Conservation (phyloP, 164 flowering plant species). For the Taxillus chinensis region DNA sequence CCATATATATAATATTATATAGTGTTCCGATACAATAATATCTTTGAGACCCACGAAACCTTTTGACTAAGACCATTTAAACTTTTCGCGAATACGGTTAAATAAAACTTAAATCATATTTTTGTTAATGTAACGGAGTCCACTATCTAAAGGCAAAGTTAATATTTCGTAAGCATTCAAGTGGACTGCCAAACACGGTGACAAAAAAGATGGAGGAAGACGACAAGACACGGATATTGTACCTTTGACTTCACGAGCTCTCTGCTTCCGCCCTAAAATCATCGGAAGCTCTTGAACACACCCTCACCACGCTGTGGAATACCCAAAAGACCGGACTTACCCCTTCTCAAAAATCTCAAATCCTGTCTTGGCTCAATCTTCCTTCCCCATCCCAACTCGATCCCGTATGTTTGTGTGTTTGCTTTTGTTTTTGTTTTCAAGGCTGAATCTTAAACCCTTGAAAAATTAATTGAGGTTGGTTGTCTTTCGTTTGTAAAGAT, state of each 20-base stretch:
- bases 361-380: conserved; percentile 33
- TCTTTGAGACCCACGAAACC: too few species aligned
- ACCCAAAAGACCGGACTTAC: conserved; percentile 37
- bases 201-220: neutral
- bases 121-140: too few species aligned
- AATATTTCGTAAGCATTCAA: too few species aligned
- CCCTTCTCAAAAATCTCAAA: conserved; percentile 21
- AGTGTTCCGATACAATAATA: too few species aligned
- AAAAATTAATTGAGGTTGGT: too few species aligned
- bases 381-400: conserved; percentile 27
- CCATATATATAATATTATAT: too few species aligned
- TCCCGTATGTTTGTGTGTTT: conserved; percentile 20
- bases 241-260: conserved; percentile 35
- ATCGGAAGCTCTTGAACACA: conserved; percentile 18
- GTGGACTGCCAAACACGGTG: too few species aligned
- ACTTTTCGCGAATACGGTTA: too few species aligned
- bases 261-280: conserved; percentile 12
- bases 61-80: too few species aligned
- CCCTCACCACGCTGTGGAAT: conserved; percentile 31
- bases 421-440: neutral
- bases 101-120: too few species aligned
- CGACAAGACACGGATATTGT: conserved; percentile 10
- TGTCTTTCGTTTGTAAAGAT: neutral
- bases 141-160: too few species aligned
- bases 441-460: too few species aligned